Conservation (phyloP, 768 basidiomycete genomes). For the Pleurotus platypus region DNA sequence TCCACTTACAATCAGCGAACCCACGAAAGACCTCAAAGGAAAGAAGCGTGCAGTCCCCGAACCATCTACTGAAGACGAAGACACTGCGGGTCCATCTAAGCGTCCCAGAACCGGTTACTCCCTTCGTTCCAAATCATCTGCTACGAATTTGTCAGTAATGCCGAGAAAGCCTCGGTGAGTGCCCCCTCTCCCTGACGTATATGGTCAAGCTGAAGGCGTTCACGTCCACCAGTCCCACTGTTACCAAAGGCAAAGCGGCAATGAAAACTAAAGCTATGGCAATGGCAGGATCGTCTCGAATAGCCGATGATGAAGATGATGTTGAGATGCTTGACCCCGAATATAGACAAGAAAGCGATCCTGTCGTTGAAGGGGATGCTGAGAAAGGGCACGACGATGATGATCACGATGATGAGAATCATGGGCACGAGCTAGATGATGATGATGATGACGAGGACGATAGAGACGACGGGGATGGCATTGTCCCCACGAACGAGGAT, state of each 20-base stretch:
- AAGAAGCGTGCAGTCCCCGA: constrained; percentile 90
- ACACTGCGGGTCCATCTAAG: constrained; percentile 47
- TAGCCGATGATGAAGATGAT: constrained; percentile 57
- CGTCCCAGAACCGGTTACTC: constrained; percentile 65
- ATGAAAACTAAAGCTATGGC: constrained; percentile 55
- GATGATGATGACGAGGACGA: constrained; percentile 43
- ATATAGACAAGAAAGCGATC: constrained; percentile 46
- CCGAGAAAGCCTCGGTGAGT: constrained; percentile 70
- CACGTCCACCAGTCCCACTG: constrained; percentile 35
- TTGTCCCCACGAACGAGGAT: constrained; percentile 30
- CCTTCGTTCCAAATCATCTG: constrained; percentile 46
- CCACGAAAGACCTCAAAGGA: constrained; percentile 72
- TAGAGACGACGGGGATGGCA: constrained; percentile 28
- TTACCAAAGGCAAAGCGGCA: constrained; percentile 57
- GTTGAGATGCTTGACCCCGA: constrained; percentile 74
- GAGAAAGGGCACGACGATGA: constrained; percentile 40
- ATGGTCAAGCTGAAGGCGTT: constrained; percentile 8
- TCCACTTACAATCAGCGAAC: constrained; percentile 72
- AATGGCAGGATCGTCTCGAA: constrained; percentile 58
- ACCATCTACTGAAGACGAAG: constrained; percentile 64
- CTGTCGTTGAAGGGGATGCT: constrained; percentile 38
- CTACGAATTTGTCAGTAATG: constrained; percentile 48
- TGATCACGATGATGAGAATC: constrained; percentile 46
- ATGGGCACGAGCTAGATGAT: constrained; percentile 31
- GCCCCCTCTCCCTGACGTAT: constrained; percentile 8